Base-by-base conservation (phyloP, 805 yeast genomes). In the Candida dajiaensis region DNA sequence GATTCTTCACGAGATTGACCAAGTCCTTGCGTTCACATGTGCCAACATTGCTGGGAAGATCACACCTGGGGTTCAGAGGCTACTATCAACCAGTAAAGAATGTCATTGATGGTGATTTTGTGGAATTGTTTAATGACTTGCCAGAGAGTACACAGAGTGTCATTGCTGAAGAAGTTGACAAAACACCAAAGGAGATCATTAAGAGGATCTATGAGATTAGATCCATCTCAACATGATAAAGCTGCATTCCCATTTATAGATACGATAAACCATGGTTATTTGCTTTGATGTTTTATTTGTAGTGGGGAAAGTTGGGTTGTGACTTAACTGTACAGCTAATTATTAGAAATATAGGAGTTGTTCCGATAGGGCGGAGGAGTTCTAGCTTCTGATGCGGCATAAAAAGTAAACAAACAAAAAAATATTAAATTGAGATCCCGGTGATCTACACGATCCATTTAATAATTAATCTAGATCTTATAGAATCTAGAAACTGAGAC, bases 41-140 rank as follows among this genome's bases (percentile, higher is more conserved):
- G 8, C 48, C 50, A 6, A 63, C 61, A 5, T 50, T 60, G 19
- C 62, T 81, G 3, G 92, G 84, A 0, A 72, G 94, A 47, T 85
- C 84, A 51, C 86, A 82, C 47, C 49, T 77, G 51, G 76, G 75
- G 47, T 90, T 74, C 61, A 68, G 97, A 46, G 75, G 97, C 44
- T 85, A 83, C 58, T 89, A 88, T 61, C 80, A 78, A n/a, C 97
- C 97, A 0, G 77, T 74, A 2, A 83, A 81, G 51, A 75, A 79
- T 42, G 81, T 85, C 3, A 73, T 94, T 37, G 97, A 94, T 65
- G 99, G 99, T 10, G 98, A 94, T 60, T 68, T 87, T 15, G 70
- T 92, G 41, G 97, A 89, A 56, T 61, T 65, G 38, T 69, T 46
- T 57, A 54, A 51, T 15, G 22, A 15, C 7, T 41, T 56, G 16